phyloP scores from a whole-genome alignment of 2,329 filamentous ascomycete species.

The Trichoderma sp. region DNA sequence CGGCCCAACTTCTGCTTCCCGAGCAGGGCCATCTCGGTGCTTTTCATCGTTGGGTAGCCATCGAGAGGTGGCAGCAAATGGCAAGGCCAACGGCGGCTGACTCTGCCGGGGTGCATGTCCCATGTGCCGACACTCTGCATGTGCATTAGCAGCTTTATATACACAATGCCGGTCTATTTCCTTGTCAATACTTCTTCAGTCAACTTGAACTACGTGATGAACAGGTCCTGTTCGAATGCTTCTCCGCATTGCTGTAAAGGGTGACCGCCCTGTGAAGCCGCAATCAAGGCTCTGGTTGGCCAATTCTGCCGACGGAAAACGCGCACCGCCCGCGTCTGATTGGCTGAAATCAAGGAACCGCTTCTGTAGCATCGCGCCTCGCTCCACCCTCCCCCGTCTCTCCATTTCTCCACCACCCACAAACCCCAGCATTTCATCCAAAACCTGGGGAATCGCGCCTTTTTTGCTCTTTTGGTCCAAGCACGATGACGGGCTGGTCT shows the following conservation, averaged over 20 bases:
- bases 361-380: not conserved
- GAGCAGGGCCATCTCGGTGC: not conserved
- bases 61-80: not conserved
- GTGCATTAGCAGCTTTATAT: not conserved
- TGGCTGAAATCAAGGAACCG: conserved; percentile 3
- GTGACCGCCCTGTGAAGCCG: not conserved
- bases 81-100: not conserved
- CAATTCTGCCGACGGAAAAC: conserved; percentile 21
- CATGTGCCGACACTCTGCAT: not conserved
- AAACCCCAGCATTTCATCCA: not conserved
- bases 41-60: not conserved
- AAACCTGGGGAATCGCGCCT: conserved; percentile 22
- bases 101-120: not conserved
- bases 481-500: not conserved
- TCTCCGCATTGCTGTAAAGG: not conserved
- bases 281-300: not conserved
- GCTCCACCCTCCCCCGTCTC: conserved; percentile 9
- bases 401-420: not conserved
- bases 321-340: not conserved
- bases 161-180: not conserved
- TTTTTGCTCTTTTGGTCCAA: not conserved
- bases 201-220: too few species aligned
- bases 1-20: conserved; percentile 7
- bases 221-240: not conserved
- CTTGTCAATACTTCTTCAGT: too few species aligned